phyloP scores from a whole-genome alignment of 441 rosid species.

The Adansonia madagascariensis region DNA sequence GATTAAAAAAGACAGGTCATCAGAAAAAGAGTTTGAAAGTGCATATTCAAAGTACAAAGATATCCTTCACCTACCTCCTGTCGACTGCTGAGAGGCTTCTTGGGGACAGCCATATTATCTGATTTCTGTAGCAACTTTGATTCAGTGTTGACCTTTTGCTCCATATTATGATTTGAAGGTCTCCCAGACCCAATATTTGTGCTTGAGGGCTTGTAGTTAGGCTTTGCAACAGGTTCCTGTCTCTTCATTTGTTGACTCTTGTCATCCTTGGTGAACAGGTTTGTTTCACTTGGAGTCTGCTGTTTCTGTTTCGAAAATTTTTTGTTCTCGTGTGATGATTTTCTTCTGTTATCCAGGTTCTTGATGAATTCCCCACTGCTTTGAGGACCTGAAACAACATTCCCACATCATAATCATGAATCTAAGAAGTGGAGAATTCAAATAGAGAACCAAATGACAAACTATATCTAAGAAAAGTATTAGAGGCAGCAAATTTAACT shows the following conservation, averaged over 20 bases:
- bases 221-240: constrained; percentile 53
- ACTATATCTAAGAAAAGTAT: constrained; percentile 39
- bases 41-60: not conserved
- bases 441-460: constrained; percentile 43
- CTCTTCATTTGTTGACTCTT: constrained; percentile 46
- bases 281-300: constrained; percentile 37
- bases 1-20: constrained; percentile 23
- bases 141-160: constrained; percentile 47
- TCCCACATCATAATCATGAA: constrained; percentile 41
- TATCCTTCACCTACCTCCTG: constrained; percentile 57
- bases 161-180: constrained; percentile 47
- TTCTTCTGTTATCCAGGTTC: constrained; percentile 51
- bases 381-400: constrained; percentile 77
- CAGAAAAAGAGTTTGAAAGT: constrained; percentile 24
- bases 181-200: constrained; percentile 52
- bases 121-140: constrained; percentile 42
- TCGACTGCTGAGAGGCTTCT: constrained; percentile 46
- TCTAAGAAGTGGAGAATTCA: constrained; percentile 45
- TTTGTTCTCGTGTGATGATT: constrained; percentile 37
- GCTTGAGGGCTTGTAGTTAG: constrained; percentile 47
- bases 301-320: constrained; percentile 47
- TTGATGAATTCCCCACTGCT: constrained; percentile 55
- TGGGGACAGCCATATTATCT: constrained; percentile 47
- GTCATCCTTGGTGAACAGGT: constrained; percentile 36
- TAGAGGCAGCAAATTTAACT: constrained; percentile 54